These are phyloP conservation scores for Syzygium aromaticum DNA, from an alignment of 345 rosid species.

Conservation along the genomic window DNA sequence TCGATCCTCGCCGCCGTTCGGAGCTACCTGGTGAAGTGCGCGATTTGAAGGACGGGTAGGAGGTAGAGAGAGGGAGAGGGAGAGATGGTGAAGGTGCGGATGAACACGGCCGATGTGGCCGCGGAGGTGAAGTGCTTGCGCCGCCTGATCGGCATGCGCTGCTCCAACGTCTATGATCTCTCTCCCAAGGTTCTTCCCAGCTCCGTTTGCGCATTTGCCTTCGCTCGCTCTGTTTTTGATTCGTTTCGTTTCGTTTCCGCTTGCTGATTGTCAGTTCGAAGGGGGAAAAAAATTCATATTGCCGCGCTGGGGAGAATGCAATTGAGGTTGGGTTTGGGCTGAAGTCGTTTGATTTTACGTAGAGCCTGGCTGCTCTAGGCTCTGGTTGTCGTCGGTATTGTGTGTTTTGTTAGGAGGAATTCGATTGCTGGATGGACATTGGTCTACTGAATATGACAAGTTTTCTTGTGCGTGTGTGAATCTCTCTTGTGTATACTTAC, in stretches of 20 bases:
- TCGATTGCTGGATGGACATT: background rate
- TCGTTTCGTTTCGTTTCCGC: background rate
- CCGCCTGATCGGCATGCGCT: slow-evolving; percentile 87
- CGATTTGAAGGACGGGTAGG: background rate
- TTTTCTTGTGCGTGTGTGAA: background rate
- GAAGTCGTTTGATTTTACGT: background rate
- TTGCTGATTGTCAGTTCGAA: background rate
- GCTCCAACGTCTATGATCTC: slow-evolving; percentile 97
- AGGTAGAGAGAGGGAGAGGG: background rate
- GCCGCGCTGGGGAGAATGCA: background rate
- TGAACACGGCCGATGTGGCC: slow-evolving; percentile 99
- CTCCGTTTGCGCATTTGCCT: background rate
- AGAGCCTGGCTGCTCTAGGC: background rate
- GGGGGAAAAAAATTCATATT: background rate
- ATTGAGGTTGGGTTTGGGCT: background rate
- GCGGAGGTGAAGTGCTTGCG: slow-evolving; percentile 94
- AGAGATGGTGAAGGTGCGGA: slow-evolving; percentile 89
- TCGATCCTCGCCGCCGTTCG: background rate
- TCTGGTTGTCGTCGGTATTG: background rate
- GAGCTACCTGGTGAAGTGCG: background rate
- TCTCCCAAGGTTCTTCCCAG: slow-evolving; percentile 59
- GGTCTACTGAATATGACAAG: background rate
- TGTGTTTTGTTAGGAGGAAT: background rate
- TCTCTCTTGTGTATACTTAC: background rate
- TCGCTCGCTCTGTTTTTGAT: background rate